Conservation (phyloP, 257 asterid genomes). For the Schizonepeta tenuifolia region DNA sequence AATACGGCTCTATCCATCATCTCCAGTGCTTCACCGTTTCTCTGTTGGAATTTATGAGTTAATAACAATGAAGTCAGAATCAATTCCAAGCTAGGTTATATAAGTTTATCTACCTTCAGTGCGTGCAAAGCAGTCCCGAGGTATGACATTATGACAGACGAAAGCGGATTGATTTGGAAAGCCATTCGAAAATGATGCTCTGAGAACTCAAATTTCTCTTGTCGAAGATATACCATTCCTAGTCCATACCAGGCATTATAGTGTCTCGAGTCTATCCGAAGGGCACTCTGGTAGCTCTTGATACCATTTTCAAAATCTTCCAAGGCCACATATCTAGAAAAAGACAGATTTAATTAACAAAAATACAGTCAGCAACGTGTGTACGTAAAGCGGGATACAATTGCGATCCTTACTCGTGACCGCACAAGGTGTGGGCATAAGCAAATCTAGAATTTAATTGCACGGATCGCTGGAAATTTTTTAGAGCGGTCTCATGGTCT, state of each 20-base stretch:
- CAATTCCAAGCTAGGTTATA: constrained; percentile 22
- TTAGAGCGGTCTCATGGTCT: constrained; percentile 93
- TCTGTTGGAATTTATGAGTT: constrained; percentile 50
- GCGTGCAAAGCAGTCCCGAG: constrained; percentile 92
- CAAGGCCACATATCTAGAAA: constrained; percentile 75
- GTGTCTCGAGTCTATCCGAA: constrained; percentile 82
- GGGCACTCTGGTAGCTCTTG: constrained; percentile 84
- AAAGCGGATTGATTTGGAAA: constrained; percentile 76
- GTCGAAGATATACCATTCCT: constrained; percentile 94
- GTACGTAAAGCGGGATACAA: constrained; percentile 20
- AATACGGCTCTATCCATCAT: constrained; percentile 86
- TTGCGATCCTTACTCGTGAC: constrained; percentile 76
- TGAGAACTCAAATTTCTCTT: constrained; percentile 89
- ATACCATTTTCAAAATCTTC: constrained; percentile 95
- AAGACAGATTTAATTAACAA: constrained; percentile 8
- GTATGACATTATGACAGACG: constrained; percentile 94
- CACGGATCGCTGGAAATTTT: constrained; percentile 93
- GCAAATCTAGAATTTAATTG: constrained; percentile 88
- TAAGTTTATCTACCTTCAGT: constrained; percentile 59
- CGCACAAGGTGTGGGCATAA: constrained; percentile 90
- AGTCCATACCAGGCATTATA: constrained; percentile 99
- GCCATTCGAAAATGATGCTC: constrained; percentile 96
- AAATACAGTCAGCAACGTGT: constrained; percentile 7
- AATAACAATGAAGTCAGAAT: constrained; percentile 21
- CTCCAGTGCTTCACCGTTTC: constrained; percentile 75